Evolutionary conservation across 441 rosid species (phyloP), one percentile per base, ranked within the genome.

Genomic region (Isatis lusitanica): DNA sequence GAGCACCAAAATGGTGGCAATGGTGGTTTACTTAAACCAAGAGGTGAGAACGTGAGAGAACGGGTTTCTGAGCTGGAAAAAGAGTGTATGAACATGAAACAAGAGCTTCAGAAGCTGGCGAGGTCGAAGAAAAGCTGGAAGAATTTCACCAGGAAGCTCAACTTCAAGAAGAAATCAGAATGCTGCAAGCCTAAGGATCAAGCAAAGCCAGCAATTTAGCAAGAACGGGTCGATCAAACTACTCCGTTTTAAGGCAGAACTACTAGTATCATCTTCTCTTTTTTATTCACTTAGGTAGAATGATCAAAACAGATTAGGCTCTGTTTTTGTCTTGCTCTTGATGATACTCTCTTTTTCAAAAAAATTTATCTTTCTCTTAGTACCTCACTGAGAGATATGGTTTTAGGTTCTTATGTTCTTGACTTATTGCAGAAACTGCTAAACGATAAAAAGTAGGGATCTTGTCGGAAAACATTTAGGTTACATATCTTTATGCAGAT

Each of bases 21-120:
- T 57, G 55, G 30, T 5, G 79, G 73, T 30, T 53, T 79, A 24
- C 38, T 77, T 13, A 77, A 77, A 53, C 71, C 66, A 0, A 68
- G 77, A 40, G 73, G 77, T 57, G 52, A 79, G 76, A 51, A 73
- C 55, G 68, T 88, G 78, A 88, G 65, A 66, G 87, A 88, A 26
- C 76, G 85, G 4, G 88, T 88, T 70, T 80, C 63, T 30, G 88
- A 88, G 76, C 85, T 88, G 13, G 91, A 88, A 58, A 86, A 85
- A 69, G 90, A 88, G 75, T 88, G 93, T 71, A 61, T 68, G 81
- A 65, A 51, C 78, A 85, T 88, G 88, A 86, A 83, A 74, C 81
- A 85, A 62, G 93, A 88, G 63, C 81, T 88, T 31, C 81, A 86
- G 58, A 88, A 86, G 80, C 74, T 86, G 56, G 85, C 72, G 46